A percentile compares a stretch with the other conserved stretches of the same genome.
Evolutionary conservation across 768 basidiomycete genomes (phyloP).

Genomic region (Amanita fuliginea): DNA sequence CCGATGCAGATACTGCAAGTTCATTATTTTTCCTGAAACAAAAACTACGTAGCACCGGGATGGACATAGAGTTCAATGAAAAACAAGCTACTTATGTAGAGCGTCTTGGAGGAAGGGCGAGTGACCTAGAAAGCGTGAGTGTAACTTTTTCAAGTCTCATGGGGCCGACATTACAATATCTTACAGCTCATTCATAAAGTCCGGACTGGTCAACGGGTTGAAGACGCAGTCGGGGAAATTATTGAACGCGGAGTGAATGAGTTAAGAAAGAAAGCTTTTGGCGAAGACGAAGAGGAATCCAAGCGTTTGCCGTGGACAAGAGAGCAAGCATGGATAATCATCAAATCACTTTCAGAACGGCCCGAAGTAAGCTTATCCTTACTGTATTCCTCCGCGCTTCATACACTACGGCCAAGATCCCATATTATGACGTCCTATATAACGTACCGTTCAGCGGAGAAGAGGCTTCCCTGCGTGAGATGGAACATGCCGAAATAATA

Average conservation of each 20-base stretch:
- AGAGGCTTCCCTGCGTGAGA: constrained; percentile 63
- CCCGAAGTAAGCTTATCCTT: constrained; percentile 41
- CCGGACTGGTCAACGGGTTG: constrained; percentile 54
- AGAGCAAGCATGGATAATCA: constrained; percentile 80
- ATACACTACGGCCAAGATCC: constrained; percentile 33
- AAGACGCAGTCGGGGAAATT: constrained; percentile 87
- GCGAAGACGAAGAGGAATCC: constrained; percentile 84
- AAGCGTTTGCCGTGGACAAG: constrained; percentile 75
- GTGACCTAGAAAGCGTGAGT: constrained; percentile 76
- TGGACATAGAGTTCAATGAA: constrained; percentile 39
- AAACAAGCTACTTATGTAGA: constrained; percentile 51
- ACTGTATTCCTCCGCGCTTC: background rate
- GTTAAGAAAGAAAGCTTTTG: constrained; percentile 85
- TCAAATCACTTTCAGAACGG: constrained; percentile 59
- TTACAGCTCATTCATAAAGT: constrained; percentile 77
- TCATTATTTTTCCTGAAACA: constrained; percentile 74
- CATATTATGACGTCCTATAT: constrained; percentile 73
- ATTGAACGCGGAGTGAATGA: constrained; percentile 70
- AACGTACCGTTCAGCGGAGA: constrained; percentile 92
- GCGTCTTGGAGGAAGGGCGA: constrained; percentile 82
- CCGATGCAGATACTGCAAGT: constrained; percentile 76
- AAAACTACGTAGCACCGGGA: constrained; percentile 53
- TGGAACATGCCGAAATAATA: constrained; percentile 89
- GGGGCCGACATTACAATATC: background rate
- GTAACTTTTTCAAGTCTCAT: background rate